Evolutionary conservation across 371 early-diverging fungal genomes (phyloP).

Genomic region (Mucor lusitanicus): DNA sequence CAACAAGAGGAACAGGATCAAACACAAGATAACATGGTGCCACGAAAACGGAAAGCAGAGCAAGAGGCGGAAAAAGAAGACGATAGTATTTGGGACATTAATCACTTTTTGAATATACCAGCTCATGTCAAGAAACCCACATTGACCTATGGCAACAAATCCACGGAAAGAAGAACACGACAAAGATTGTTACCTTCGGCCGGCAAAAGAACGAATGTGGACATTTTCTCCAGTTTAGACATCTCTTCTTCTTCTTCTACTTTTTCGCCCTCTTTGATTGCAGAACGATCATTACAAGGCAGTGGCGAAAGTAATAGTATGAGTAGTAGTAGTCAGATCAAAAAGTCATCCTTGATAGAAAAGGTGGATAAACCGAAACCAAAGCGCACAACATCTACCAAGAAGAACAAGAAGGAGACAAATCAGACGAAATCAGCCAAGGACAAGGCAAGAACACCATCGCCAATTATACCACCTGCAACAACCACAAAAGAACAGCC

Average conservation of each 20-base stretch:
- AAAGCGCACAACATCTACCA: too few relatives aligned
- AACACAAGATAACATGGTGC: not conserved
- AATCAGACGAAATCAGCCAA: not conserved
- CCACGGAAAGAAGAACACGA: not conserved
- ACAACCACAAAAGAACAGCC: not conserved
- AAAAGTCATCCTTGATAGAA: not conserved
- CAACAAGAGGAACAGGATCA: not conserved
- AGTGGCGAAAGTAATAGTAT: not conserved
- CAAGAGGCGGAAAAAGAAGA: not conserved
- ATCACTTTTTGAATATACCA: slow-evolving; percentile 1
- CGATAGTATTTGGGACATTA: slow-evolving; percentile 25
- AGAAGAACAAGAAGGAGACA: too few relatives aligned
- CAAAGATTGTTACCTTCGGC: not conserved
- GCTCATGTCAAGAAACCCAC: not conserved
- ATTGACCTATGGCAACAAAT: slow-evolving; percentile 10
- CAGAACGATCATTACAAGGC: not conserved
- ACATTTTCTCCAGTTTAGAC: slow-evolving; percentile 9
- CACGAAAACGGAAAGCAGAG: not conserved
- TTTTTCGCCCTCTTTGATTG: not conserved
- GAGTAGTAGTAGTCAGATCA: not conserved
- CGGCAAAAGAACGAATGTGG: not conserved
- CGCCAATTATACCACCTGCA: not conserved
- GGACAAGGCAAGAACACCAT: not conserved
- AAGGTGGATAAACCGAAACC: not conserved
- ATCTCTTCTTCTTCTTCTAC: not conserved